Evolutionary conservation across 805 yeast genomes (phyloP), one percentile per base, ranked within the genome.

Genomic region (Yarrowia sp.): DNA sequence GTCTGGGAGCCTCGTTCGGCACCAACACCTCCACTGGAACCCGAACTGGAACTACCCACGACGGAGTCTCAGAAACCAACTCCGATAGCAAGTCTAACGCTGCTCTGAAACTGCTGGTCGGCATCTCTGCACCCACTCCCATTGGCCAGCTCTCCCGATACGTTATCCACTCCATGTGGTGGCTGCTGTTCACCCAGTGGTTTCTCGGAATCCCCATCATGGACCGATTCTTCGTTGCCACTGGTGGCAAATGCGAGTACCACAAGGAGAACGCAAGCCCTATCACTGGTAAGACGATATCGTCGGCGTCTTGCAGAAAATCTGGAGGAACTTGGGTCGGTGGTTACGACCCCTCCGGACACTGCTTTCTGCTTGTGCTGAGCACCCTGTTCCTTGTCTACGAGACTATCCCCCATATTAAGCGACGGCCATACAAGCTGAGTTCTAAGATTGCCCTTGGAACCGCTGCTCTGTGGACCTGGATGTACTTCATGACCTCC

Each of bases 271-370:
- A 35, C 26, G 48, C 33, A 19, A 56, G 22, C 30, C 48, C 40
- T 2, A 22, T 52, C 38, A 43, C 65, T 11, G 33, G 35, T 17
- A 36, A 40, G 30, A 41, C 32, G n/a, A 33, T 66, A 11, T 61
- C 70, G 17, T 77, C 84, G 0, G 73, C 78, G 1, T 69, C 73
- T 1, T 83, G 95, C 73, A 75, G 95, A 73, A 61, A 72, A 67
- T 30, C 82, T 71, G 91, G 86, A 59, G 88, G 98, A 0, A 66
- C 70, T 16, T 89, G 93, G 95, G 67, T 69, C 8, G 91, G 97
- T 0, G 99, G 99, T 0, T 97, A 91, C 72, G 99, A 95, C 77
- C 97, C 98, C 5, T 87, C 93, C 67, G 99, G 99, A 0, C 99
- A 95, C 73, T 87, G 90, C 1, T 95, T 92, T 70, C 74, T 95